These are phyloP conservation scores for Zea mays DNA, from an alignment of 176 grass and related monocot genomes.

Conservation along the genomic window Zm-B73-REFERENCE-NAM-5.0 NC_050104.1:84053001-84053500, in stretches of 20 bases:
- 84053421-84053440: conserved; percentile 53
- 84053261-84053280: conserved; percentile 78
- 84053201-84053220: conserved; percentile 80
- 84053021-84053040: conserved; percentile 66
- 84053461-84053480: conserved; percentile 59
- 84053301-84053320: conserved; percentile 59
- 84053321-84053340: conserved; percentile 71
- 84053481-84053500: conserved; percentile 49
- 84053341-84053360: conserved; percentile 42
- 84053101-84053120: conserved; percentile 58
- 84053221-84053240: conserved; percentile 79
- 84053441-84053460: conserved; percentile 55
- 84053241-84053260: conserved; percentile 77
- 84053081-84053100: conserved; percentile 58
- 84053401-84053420: background rate
- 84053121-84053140: background rate
- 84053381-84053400: background rate
- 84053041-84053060: conserved; percentile 61
- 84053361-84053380: background rate
- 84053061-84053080: conserved; percentile 50
- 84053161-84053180: background rate
- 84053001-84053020: conserved; percentile 77
- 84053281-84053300: conserved; percentile 56
- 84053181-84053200: conserved; percentile 55
- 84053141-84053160: conserved; percentile 39